Percentiles rank a stretch among this genome's conserved stretches.
Conservation (phyloP, 2,329 filamentous ascomycete genomes). For the Ambrosiella cleistominuta region DNA sequence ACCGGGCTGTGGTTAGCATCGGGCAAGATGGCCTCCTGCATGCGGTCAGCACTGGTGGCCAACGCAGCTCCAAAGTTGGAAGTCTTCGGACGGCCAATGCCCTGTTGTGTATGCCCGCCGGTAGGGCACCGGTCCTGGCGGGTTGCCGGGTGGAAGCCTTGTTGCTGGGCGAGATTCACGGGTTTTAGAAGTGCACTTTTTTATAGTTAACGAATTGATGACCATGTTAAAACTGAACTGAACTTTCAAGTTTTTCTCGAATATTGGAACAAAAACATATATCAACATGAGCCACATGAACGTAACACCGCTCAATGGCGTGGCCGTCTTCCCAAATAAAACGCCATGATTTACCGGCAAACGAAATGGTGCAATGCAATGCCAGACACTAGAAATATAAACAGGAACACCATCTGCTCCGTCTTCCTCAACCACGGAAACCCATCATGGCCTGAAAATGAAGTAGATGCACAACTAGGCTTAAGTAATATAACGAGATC, state of each 20-base stretch:
- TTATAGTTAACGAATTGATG: neutral
- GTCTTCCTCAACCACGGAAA: no score
- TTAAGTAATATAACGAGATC: neutral
- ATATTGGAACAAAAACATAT: constrained; percentile 6
- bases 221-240: neutral
- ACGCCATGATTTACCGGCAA: constrained; percentile 12
- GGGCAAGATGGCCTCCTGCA: constrained; percentile 48
- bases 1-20: constrained; percentile 59
- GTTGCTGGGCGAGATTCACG: constrained; percentile 38
- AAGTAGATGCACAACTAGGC: neutral
- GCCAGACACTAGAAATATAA: constrained; percentile 1
- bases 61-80: constrained; percentile 76
- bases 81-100: constrained; percentile 83
- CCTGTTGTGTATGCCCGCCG: constrained; percentile 55
- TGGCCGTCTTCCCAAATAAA: constrained; percentile 7
- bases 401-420: neutral
- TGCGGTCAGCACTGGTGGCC: constrained; percentile 71
- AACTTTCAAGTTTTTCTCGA: neutral
- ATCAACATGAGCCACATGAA: neutral
- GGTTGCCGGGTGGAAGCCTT: constrained; percentile 60
- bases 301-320: neutral
- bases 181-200: neutral
- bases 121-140: constrained; percentile 45
- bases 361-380: constrained; percentile 7
- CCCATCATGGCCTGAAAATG: no score